A percentile compares a stretch with the other conserved stretches of the same genome.
These are phyloP conservation scores for Mrakiaceae sp. DNA, from an alignment of 1,284 basidiomycete genomes.

Conservation along the genomic window DNA sequence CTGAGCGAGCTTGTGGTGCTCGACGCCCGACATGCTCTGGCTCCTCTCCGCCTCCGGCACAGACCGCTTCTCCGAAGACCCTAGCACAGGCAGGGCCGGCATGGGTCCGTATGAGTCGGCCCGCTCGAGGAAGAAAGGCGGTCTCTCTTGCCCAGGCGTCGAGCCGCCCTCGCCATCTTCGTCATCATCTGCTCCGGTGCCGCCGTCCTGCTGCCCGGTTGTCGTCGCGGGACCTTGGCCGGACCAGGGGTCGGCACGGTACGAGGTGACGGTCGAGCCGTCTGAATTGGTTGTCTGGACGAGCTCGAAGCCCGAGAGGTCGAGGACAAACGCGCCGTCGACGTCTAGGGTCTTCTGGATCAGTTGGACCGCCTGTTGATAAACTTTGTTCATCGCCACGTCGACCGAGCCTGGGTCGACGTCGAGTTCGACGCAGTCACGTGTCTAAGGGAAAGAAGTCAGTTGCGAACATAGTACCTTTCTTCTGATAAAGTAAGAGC, in stretches of 20 bases:
- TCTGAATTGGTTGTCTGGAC: constrained; percentile 60
- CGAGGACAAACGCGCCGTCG: constrained; percentile 80
- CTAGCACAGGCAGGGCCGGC: constrained; percentile 26
- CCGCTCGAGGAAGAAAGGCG: constrained; percentile 29
- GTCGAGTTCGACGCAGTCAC: constrained; percentile 88
- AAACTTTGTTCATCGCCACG: constrained; percentile 65
- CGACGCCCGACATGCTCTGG: constrained; percentile 49
- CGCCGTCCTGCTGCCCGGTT: background rate
- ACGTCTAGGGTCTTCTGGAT: constrained; percentile 82
- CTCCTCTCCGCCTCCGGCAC: constrained; percentile 23
- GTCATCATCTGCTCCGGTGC: constrained; percentile 15
- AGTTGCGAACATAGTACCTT: too few species aligned
- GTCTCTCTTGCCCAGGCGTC: constrained; percentile 23
- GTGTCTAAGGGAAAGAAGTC: constrained; percentile 37
- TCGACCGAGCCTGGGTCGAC: constrained; percentile 28
- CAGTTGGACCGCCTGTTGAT: constrained; percentile 72
- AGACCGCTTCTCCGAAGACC: constrained; percentile 18
- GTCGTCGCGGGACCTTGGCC: too few species aligned
- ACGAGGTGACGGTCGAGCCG: constrained; percentile 36
- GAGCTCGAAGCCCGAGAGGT: constrained; percentile 82
- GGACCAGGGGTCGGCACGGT: constrained; percentile 29
- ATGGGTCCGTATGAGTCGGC: constrained; percentile 22
- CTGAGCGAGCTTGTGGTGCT: constrained; percentile 45
- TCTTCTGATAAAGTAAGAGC: background rate
- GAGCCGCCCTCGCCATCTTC: constrained; percentile 11